Evolutionary conservation across 1,139 yeast species (phyloP).

Genomic region (Zygoascus hellenicus): DNA sequence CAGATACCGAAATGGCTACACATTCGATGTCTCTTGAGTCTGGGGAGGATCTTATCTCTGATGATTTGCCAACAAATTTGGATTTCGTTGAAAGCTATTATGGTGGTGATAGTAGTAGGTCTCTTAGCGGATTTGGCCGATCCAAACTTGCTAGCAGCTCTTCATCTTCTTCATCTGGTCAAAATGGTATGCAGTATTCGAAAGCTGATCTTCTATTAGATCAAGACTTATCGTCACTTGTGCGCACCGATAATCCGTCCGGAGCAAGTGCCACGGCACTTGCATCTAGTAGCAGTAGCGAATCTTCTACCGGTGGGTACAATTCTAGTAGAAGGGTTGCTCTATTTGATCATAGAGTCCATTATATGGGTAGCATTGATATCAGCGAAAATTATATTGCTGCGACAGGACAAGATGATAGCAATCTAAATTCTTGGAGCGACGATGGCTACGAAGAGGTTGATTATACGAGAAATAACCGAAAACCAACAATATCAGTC

Average conservation of each 20-base stretch:
- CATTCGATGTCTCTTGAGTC: constrained; percentile 7
- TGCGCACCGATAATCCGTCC: not conserved
- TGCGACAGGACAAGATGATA: constrained; percentile 9
- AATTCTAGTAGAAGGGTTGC: constrained; percentile 13
- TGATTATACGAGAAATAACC: no score
- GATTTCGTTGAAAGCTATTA: constrained; percentile 39
- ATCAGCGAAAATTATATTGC: constrained; percentile 48
- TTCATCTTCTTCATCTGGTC: constrained; percentile 14
- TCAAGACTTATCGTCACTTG: constrained; percentile 26
- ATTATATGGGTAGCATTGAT: constrained; percentile 22
- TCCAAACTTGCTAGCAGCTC: constrained; percentile 16
- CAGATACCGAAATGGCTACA: not conserved
- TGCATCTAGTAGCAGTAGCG: constrained; percentile 4
- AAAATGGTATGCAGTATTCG: constrained; percentile 18
- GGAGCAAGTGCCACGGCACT: not conserved
- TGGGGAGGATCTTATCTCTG: constrained; percentile 23
- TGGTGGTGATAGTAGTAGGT: constrained; percentile 23
- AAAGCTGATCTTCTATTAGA: constrained; percentile 33
- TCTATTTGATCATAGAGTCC: constrained; percentile 26
- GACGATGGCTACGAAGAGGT: not conserved
- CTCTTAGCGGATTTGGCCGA: constrained; percentile 19
- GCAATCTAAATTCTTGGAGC: not conserved
- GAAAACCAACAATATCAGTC: no score
- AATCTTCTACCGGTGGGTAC: constrained; percentile 4
- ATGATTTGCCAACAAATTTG: constrained; percentile 28